Evolutionary conservation across 1,284 basidiomycete species (phyloP).

Genomic region (Cystobasidiaceae sp.): DNA sequence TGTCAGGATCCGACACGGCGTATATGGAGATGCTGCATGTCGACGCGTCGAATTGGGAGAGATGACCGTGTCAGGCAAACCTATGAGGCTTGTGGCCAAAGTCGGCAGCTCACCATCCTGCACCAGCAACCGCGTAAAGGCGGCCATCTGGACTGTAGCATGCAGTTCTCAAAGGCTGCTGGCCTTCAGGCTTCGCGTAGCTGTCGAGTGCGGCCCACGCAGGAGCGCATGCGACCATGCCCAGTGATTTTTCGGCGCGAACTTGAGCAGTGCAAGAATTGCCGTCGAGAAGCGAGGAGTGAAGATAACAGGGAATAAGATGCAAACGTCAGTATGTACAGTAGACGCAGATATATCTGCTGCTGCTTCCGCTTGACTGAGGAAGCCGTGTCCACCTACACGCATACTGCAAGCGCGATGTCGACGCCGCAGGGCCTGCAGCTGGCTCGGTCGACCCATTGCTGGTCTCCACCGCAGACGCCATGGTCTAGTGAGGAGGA

Average conservation of each 20-base stretch:
- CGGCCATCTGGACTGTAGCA: constrained; percentile 18
- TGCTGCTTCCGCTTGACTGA: neutral
- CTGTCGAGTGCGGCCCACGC: constrained; percentile 11
- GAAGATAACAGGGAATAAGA: neutral
- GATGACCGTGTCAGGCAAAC: too few relatives aligned
- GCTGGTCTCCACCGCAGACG: neutral
- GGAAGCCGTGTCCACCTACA: neutral
- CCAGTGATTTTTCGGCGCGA: constrained; percentile 28
- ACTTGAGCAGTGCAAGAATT: neutral
- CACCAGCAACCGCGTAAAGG: constrained; percentile 17
- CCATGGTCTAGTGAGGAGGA: too few relatives aligned
- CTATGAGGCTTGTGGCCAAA: too few relatives aligned
- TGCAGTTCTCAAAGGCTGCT: constrained; percentile 4
- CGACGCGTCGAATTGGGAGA: neutral
- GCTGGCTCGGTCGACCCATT: neutral
- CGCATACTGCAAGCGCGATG: constrained; percentile 23
- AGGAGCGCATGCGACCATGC: constrained; percentile 22
- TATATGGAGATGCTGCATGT: constrained; percentile 11
- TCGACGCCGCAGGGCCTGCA: neutral
- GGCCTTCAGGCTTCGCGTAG: constrained; percentile 17
- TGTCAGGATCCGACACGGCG: constrained; percentile 19
- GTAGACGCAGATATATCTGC: too few relatives aligned
- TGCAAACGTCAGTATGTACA: too few relatives aligned
- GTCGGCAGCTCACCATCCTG: neutral
- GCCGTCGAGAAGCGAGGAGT: too few relatives aligned